phyloP scores from a whole-genome alignment of 805 yeast genomes.

The Wickerhamomyces ciferrii region DNA sequence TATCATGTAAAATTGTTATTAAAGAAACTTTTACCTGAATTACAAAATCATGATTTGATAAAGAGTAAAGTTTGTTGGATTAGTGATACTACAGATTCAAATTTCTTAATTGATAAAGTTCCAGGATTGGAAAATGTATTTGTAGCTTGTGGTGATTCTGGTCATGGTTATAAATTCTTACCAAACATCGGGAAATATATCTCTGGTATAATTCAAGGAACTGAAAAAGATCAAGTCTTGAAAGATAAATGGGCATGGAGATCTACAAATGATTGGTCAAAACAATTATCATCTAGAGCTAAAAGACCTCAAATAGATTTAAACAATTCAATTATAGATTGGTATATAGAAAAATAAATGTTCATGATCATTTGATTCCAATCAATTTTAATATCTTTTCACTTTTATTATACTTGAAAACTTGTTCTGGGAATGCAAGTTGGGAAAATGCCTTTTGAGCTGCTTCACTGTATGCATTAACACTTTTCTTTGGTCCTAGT shows the following conservation, averaged over 20 bases:
- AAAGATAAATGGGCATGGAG: constrained; percentile 30
- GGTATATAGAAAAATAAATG: constrained; percentile 5
- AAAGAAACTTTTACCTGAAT: constrained; percentile 32
- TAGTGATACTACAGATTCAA: constrained; percentile 33
- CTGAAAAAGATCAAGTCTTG: constrained; percentile 21
- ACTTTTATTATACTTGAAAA: no score
- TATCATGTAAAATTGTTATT: constrained; percentile 23
- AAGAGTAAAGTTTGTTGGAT: constrained; percentile 37
- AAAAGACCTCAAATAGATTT: constrained; percentile 14
- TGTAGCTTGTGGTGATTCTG: constrained; percentile 45
- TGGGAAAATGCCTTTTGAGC: no score
- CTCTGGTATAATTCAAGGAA: constrained; percentile 14
- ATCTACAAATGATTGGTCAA: constrained; percentile 12
- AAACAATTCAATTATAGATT: constrained; percentile 6
- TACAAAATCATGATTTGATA: constrained; percentile 26
- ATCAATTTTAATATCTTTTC: no score
- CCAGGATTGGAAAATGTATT: constrained; percentile 27
- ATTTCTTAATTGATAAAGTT: constrained; percentile 34
- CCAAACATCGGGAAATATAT: constrained; percentile 43
- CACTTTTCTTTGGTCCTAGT: no score
- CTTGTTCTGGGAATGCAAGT: no score
- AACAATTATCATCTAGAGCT: constrained; percentile 9
- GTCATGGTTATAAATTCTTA: constrained; percentile 41
- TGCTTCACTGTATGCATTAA: not conserved
- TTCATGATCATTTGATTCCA: no score